Percentiles rank a stretch among this genome's conserved stretches.
Evolutionary conservation across 1,139 yeast species (phyloP).

Genomic region (Geotrichum bryndzae): DNA sequence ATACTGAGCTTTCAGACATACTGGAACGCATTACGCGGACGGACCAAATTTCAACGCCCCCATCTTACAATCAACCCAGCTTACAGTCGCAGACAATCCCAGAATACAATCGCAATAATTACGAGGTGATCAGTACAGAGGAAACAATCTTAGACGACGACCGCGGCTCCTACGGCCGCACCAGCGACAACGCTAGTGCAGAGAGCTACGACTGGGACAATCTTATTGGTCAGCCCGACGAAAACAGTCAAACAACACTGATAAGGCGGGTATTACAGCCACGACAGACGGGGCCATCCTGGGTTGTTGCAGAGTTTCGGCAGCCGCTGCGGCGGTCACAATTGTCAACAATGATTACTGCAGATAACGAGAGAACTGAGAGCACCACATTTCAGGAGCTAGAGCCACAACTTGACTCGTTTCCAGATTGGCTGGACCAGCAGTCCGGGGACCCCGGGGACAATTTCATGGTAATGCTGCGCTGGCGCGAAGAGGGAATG

Average conservation of each 20-base stretch:
- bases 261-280: slow-evolving; percentile 10
- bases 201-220: background rate
- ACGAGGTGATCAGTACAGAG: background rate
- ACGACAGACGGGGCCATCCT: slow-evolving; percentile 4
- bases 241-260: slow-evolving; percentile 2
- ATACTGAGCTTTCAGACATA: background rate
- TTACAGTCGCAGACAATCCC: background rate
- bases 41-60: background rate
- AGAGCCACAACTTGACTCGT: background rate
- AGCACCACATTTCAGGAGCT: background rate
- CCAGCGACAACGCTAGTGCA: background rate
- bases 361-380: background rate
- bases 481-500: background rate
- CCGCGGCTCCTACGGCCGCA: background rate
- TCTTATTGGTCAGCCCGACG: background rate
- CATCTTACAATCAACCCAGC: background rate
- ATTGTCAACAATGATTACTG: slow-evolving; percentile 9
- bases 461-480: background rate
- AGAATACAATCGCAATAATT: background rate
- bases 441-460: background rate
- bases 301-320: slow-evolving; percentile 9
- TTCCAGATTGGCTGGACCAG: background rate
- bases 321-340: slow-evolving; percentile 7
- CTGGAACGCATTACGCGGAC: background rate
- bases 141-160: background rate